Evolutionary conservation across 2,329 filamentous ascomycete genomes (phyloP).

Genomic region (Colletotrichum sp.): DNA sequence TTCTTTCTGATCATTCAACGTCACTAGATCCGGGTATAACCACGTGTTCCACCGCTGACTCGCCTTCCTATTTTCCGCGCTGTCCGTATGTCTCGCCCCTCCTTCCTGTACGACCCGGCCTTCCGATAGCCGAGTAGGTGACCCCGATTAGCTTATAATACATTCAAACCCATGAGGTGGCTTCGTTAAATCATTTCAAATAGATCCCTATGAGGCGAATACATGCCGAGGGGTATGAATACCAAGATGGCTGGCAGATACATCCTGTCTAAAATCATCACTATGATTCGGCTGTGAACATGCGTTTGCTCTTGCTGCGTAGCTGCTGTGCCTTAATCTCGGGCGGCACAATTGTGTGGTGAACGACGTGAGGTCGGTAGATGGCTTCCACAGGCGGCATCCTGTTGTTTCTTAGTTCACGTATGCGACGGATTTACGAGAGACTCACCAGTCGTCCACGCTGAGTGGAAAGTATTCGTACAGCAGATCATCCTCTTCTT

Average conservation of each 20-base stretch:
- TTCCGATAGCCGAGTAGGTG: neutral
- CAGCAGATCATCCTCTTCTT: conserved; percentile 81
- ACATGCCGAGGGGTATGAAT: neutral
- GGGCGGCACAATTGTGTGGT: conserved; percentile 77
- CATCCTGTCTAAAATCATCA: neutral
- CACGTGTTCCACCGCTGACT: neutral
- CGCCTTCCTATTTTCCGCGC: neutral
- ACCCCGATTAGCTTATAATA: neutral
- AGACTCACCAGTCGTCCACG: conserved; percentile 78
- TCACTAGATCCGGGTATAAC: neutral
- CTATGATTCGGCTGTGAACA: conserved; percentile 70
- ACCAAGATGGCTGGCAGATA: neutral
- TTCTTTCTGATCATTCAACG: neutral
- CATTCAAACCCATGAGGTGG: neutral
- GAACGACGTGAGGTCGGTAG: conserved; percentile 90
- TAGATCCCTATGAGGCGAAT: neutral
- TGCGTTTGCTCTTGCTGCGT: conserved; percentile 71
- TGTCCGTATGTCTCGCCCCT: neutral
- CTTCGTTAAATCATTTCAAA: conserved; percentile 17
- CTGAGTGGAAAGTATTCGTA: conserved; percentile 96
- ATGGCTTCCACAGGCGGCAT: conserved; percentile 90
- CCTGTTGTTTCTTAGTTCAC: conserved; percentile 41
- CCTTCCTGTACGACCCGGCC: neutral
- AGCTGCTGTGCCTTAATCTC: conserved; percentile 74
- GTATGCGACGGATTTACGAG: neutral